Base-by-base conservation (phyloP, 352 stramenopile genomes). In the Globisporangium radiosum region DNA sequence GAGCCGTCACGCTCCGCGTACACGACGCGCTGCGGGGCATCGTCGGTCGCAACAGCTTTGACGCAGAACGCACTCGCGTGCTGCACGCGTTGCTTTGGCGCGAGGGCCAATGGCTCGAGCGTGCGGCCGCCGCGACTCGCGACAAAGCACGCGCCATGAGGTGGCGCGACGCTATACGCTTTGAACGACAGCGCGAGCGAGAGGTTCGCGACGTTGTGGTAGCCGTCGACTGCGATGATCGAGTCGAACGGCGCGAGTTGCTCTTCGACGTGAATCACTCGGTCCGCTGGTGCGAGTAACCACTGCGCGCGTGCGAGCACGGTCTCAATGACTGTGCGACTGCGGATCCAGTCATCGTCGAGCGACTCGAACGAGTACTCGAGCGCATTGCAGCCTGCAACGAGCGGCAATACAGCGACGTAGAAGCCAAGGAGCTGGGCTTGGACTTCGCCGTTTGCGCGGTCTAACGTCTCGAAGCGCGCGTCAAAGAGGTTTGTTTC, bases 351-450 rank as follows among this genome's bases (percentile, higher is more conserved):
- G 56, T 81, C 73, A 3, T 64, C 62, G 8, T 62, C 42, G 10
- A 78, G 53, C 4, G 73, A 81, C 33, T 72, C 62, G 13, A 78
- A 44, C 8, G 73, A 76, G 60, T 81, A 81, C 62, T 75, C 75
- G 54, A 81, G 70, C 8, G 70, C 53, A 49, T 81, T 81, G 68
- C 73, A 81, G 54, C 77, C 75, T n/a, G 65, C 65, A 39, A 75
- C 73, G 4, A 81, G 36, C 1, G 73, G 73, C 44, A 81, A 65
- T 2, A 72, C 68, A 13, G 73, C 75, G 37, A 81, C 51, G 68
- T 81, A 81, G 57, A 81, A 81, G 9, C 64, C 56, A 9, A 81
- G 59, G 6, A 81, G 56, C 40, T 72, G 68, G 5, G 64, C n/a
- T 53, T 75, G 73, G 0, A 63, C 57, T 4, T 65, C 14, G 4